Conservation (phyloP, 345 rosid species). For the Acer saccharum region DNA sequence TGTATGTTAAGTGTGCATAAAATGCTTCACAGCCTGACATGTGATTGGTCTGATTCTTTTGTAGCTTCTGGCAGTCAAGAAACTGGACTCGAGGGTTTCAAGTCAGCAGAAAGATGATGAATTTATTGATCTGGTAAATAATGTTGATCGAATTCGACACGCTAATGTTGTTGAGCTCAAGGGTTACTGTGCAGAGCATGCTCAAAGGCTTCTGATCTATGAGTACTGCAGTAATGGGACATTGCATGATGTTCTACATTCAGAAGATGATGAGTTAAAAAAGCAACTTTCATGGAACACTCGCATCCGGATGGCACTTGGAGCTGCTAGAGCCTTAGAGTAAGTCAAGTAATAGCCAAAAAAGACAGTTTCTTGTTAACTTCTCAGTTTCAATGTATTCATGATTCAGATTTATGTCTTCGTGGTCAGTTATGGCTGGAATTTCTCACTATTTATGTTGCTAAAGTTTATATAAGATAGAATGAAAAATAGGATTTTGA, state of each 20-base stretch:
- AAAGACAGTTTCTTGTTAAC: slow-evolving; percentile 1
- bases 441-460: neutral
- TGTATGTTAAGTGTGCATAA: neutral
- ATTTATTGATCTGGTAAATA: slow-evolving; percentile 78
- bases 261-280: slow-evolving; percentile 81
- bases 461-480: neutral
- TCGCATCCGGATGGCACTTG: slow-evolving; percentile 84
- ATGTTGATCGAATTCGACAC: slow-evolving; percentile 77
- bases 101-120: slow-evolving; percentile 74
- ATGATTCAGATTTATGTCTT: neutral
- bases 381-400: neutral
- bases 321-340: slow-evolving; percentile 96
- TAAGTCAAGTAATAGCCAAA: slow-evolving; percentile 42
- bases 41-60: slow-evolving; percentile 29
- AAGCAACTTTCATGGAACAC: slow-evolving; percentile 74
- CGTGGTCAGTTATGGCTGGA: neutral
- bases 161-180: slow-evolving; percentile 82
- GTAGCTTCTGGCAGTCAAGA: slow-evolving; percentile 90
- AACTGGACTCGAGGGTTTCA: slow-evolving; percentile 69
- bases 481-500: neutral
- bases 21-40: slow-evolving; percentile 12
- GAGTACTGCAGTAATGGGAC: slow-evolving; percentile 90
- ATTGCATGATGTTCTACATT: slow-evolving; percentile 78
- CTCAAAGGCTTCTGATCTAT: slow-evolving; percentile 81
- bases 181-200: slow-evolving; percentile 98